These are phyloP conservation scores for Phaeotremella fagi DNA, from an alignment of 768 basidiomycete genomes.

Conservation along the genomic window DNA sequence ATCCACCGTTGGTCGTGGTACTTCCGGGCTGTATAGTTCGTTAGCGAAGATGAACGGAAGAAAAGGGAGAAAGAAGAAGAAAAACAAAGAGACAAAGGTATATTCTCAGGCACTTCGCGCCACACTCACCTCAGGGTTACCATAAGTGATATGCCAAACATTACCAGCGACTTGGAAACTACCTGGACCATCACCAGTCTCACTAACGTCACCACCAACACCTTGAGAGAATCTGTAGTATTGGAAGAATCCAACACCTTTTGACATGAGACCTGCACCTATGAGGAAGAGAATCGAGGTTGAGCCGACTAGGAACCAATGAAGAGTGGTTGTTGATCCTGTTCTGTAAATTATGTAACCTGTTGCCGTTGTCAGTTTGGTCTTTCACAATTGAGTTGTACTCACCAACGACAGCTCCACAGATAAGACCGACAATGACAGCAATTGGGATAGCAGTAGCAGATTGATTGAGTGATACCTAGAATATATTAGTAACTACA, in stretches of 20 bases:
- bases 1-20: conserved; percentile 28
- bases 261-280: conserved; percentile 86
- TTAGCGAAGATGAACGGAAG: no score
- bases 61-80: no score
- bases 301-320: conserved; percentile 83
- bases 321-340: conserved; percentile 58
- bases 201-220: conserved; percentile 64
- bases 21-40: conserved; percentile 19
- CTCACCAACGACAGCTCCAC: conserved; percentile 65
- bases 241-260: conserved; percentile 68
- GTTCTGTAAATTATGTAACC: conserved; percentile 45
- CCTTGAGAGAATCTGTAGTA: conserved; percentile 51
- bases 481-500: neutral
- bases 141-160: conserved; percentile 58
- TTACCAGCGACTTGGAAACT: conserved; percentile 73
- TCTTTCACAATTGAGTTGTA: conserved; percentile 1
- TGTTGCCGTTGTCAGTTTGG: conserved; percentile 1
- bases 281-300: conserved; percentile 89
- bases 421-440: conserved; percentile 74
- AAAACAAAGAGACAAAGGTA: no score
- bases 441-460: conserved; percentile 86
- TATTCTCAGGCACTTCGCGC: no score
- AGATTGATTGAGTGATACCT: conserved; percentile 71
- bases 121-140: conserved; percentile 39
- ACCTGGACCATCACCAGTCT: conserved; percentile 65